Conservation (phyloP, 2,329 filamentous ascomycete genomes). For the Beauveria pseudobassiana region DNA sequence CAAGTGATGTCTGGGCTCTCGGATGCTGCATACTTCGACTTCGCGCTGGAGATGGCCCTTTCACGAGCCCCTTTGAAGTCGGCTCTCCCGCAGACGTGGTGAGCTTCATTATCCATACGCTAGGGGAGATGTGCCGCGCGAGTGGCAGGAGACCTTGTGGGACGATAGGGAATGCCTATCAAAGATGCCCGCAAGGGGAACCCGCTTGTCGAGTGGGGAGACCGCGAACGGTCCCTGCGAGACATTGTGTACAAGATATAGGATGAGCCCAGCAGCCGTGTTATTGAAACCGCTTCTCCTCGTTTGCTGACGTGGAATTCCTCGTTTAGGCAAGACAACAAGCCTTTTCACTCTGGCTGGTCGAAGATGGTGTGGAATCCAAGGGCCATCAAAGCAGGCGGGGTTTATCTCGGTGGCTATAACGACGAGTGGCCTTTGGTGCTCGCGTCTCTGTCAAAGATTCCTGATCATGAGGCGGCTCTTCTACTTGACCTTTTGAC, state of each 20-base stretch:
- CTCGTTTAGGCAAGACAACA: not conserved
- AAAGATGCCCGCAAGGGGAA: not conserved
- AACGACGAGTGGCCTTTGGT: constrained; percentile 12
- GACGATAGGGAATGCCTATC: not conserved
- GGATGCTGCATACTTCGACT: constrained; percentile 8
- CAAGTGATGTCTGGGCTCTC: constrained; percentile 2
- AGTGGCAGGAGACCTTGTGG: constrained; percentile 1
- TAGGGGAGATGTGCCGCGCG: not conserved
- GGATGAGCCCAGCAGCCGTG: constrained; percentile 15
- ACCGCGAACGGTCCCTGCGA: not conserved
- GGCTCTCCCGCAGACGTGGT: not conserved
- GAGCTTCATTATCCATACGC: not conserved
- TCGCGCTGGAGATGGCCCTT: not conserved
- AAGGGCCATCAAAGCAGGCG: constrained; percentile 13
- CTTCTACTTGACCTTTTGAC: constrained; percentile 18
- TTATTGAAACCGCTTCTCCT: not conserved
- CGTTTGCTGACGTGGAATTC: not conserved
- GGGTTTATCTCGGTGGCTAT: constrained; percentile 14
- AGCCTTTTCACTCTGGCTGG: constrained; percentile 14
- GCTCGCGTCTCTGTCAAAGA: constrained; percentile 15
- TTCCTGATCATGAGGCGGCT: constrained; percentile 15
- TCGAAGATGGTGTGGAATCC: constrained; percentile 16
- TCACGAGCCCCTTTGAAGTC: not conserved
- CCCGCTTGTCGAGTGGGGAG: not conserved
- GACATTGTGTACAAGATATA: not conserved